Percentiles rank a stretch among this genome's conserved stretches.
Evolutionary conservation across 768 basidiomycete species (phyloP).

Genomic region (Mycena maculata): DNA sequence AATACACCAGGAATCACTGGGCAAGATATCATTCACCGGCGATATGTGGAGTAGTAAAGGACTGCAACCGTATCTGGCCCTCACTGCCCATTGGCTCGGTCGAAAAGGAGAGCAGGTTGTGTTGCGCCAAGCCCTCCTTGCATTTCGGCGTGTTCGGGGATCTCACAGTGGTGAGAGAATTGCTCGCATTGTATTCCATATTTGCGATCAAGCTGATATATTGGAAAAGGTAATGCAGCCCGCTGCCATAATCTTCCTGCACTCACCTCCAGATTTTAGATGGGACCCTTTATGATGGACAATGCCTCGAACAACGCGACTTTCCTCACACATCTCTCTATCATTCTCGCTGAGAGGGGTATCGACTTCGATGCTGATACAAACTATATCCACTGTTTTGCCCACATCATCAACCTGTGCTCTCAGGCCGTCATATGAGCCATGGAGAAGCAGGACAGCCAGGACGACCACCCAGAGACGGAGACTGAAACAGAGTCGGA

Average conservation of each 20-base stretch:
- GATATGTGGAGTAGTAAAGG: conserved; percentile 25
- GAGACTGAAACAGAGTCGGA: conserved; percentile 6
- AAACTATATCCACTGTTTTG: conserved; percentile 5
- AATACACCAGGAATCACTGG: conserved; percentile 13
- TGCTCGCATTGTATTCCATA: conserved; percentile 19
- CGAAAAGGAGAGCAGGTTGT: conserved; percentile 23
- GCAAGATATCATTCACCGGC: conserved; percentile 18
- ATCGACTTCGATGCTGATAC: conserved; percentile 7
- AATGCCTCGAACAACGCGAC: conserved; percentile 8
- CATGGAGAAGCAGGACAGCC: conserved; percentile 15
- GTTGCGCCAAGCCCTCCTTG: conserved; percentile 17
- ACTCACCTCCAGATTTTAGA: not conserved
- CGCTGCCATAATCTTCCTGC: conserved; percentile 11
- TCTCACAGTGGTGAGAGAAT: conserved; percentile 21
- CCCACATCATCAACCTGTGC: conserved; percentile 8
- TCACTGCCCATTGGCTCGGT: conserved; percentile 21
- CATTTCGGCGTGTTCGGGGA: conserved; percentile 24
- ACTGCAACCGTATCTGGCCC: conserved; percentile 15
- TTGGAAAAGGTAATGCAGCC: conserved; percentile 15
- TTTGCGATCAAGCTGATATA: conserved; percentile 15
- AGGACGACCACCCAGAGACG: not conserved
- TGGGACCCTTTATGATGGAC: conserved; percentile 10
- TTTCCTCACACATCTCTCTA: conserved; percentile 1
- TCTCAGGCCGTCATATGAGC: not conserved
- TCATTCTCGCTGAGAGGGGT: not conserved